Evolutionary conservation across 2,329 filamentous ascomycete genomes (phyloP), one percentile per base, ranked within the genome.

Genomic region (Ophiostoma novo-ulmi): DNA sequence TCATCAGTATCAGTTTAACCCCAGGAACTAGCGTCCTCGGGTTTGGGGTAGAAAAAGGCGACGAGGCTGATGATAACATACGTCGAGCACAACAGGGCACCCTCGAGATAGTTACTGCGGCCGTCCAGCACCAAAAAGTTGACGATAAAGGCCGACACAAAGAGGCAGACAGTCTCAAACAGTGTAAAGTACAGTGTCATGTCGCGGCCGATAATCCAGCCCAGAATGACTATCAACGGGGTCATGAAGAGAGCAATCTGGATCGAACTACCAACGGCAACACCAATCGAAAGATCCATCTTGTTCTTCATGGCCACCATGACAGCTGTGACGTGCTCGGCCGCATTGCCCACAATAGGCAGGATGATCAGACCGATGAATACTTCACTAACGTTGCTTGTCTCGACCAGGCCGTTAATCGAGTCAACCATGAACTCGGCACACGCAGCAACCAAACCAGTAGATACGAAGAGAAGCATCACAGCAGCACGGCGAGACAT

Each of bases 101-200:
- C 92, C 80, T 96, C 92, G 14, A 96, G 86, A 76, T 95, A 96
- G 77, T 96, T 96, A 78, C 89, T 93, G 78, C 93, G 86, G 13
- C 92, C 92, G 76, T 96, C 93, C 72, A 94, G 82, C 67, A 96
- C 92, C 72, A 96, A 81, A 78, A 95, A 96, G 80, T 94, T 95
- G 80, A 94, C 91, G 73, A 96, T 93, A 74, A 96, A 89, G 8
- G 93, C 89, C 69, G 88, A 91, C 69, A 94, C 88, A 79, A 96
- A 96, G 76, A 96, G 86, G 71, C 90, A 92, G 31, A 95, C 91
- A 0, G 92, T 96, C 84, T 96, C 92, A 79, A 96, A 97, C 67
- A 93, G 85, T 72, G 92, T 92, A 79, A 96, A 96, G 81, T 94
- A 93, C 44, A 96, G 84, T 38, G 90, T 86, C 88, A 92, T 91